Base-by-base conservation (phyloP, 768 basidiomycete species). In the Phallus indusiatus region DNA sequence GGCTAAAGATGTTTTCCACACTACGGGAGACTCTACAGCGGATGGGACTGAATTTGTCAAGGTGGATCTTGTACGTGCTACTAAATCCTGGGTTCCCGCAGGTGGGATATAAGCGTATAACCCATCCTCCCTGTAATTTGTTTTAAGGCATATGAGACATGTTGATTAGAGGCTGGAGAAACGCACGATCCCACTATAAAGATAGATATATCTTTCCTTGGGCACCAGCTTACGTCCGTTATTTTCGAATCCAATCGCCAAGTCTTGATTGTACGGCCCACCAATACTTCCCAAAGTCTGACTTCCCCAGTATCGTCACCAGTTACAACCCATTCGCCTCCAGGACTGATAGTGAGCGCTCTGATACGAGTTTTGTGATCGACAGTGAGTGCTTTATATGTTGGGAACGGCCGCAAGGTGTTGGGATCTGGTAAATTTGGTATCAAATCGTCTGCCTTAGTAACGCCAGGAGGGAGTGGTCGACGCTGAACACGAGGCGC, bases 391-490 rank as follows among this genome's bases (percentile, higher is more conserved):
- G 85, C 84, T 61, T 78, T 81, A 67, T 94, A 90, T 59, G 82
- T 88, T 6, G 96, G 96, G 86, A 97, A 99, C 1, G 96, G 96
- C 57, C 85, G 86, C 54, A 99, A 75, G 67, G 90, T 94, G 66
- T 75, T 86, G 10, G 95, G 94, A 64, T 88, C 90, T 1, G 96
- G 96, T 9, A 99, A 77, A 72, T 96, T 94, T 20, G 96, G 96
- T 36, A 99, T 85, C 33, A 99, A 77, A 51, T 86, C 88, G 64
- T 85, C 82, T 0, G 95, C 94, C 67, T 98, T 91, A 54, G 96
- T 90, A 22, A 59, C 57, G 18, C 57, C 57, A 21, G 20, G 57
- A 66, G 92, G 92, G 34, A 98, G 81, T 69, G 90, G 92, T 55
- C 78, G 81, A 56, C 90, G 76, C 64, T 91, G 88, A 62, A 96